Percentiles rank a stretch among this genome's conserved stretches.
These are phyloP conservation scores for Rhipidocladum racemiflorum DNA, from an alignment of 176 grass and related monocot genomes.

Conservation along the genomic window DNA sequence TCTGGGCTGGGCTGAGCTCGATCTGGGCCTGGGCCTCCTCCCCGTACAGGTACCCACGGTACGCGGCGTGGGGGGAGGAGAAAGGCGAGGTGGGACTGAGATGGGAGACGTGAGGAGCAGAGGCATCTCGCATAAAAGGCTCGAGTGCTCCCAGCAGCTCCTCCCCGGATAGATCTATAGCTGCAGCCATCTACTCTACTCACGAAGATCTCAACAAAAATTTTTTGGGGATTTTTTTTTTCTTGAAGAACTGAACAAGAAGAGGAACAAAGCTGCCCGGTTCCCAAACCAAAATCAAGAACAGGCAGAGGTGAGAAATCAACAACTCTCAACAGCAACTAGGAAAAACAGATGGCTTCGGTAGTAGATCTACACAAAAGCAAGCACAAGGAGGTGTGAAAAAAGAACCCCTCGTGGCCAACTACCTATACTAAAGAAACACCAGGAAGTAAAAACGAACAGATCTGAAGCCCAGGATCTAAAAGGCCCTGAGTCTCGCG, in stretches of 20 bases:
- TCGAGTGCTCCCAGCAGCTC: conserved; percentile 55
- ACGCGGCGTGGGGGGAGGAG: conserved; percentile 29
- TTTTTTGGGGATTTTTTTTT: conserved; percentile 25
- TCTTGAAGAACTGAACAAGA: background rate
- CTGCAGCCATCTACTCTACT: conserved; percentile 37
- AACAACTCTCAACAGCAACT: conserved; percentile 28
- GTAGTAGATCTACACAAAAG: conserved; percentile 36
- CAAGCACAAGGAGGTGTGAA: conserved; percentile 37
- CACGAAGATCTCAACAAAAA: background rate
- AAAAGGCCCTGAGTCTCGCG: conserved; percentile 35
- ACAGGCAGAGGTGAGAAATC: conserved; percentile 14
- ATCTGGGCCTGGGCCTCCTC: background rate
- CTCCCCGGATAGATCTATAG: conserved; percentile 57
- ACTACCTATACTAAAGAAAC: background rate
- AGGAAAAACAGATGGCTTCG: conserved; percentile 36
- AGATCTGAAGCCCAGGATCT: conserved; percentile 43
- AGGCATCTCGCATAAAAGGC: conserved; percentile 56
- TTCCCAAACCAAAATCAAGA: conserved; percentile 33
- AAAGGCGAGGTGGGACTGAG: conserved; percentile 33
- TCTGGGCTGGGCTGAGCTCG: conserved; percentile 42
- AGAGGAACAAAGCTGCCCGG: conserved; percentile 15
- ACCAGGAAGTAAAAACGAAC: background rate
- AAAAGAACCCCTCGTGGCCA: conserved; percentile 47
- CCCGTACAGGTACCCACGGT: conserved; percentile 19
- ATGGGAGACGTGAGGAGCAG: conserved; percentile 9